Percentiles rank a stretch among this genome's conserved stretches.
Conservation (phyloP, 345 rosid genomes). For the Laguncularia racemosa region DNA sequence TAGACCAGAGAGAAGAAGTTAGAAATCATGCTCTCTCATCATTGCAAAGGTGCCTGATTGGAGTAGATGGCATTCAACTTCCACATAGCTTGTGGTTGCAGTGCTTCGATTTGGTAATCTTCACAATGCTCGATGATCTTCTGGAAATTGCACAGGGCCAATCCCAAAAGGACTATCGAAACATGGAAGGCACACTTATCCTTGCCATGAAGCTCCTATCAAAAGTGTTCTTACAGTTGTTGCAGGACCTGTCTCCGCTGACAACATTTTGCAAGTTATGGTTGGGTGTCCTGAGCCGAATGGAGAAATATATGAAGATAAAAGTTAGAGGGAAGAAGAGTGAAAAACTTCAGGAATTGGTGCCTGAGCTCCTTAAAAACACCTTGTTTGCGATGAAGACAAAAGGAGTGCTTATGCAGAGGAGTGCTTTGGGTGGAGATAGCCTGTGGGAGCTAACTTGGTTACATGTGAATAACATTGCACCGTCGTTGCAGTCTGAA, state of each 20-base stretch:
- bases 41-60: constrained; percentile 79
- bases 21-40: constrained; percentile 86
- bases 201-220: constrained; percentile 72
- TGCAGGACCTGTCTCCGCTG: constrained; percentile 61
- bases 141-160: constrained; percentile 91
- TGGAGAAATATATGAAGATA: constrained; percentile 90
- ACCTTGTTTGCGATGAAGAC: constrained; percentile 77
- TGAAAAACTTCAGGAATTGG: constrained; percentile 87
- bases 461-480: constrained; percentile 88
- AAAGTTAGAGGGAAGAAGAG: constrained; percentile 83
- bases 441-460: constrained; percentile 97
- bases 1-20: constrained; percentile 97
- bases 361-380: constrained; percentile 84
- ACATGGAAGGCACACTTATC: constrained; percentile 89
- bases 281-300: constrained; percentile 85
- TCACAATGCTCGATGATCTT: constrained; percentile 88
- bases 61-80: constrained; percentile 60
- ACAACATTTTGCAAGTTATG: constrained; percentile 88
- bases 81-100: constrained; percentile 73
- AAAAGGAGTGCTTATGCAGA: constrained; percentile 69
- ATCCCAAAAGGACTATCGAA: constrained; percentile 84
- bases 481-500: constrained; percentile 73
- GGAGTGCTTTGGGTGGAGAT: constrained; percentile 89
- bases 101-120: constrained; percentile 84
- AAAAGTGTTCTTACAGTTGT: constrained; percentile 69